phyloP scores from a whole-genome alignment of 805 yeast genomes.

The Candida mattraensis region DNA sequence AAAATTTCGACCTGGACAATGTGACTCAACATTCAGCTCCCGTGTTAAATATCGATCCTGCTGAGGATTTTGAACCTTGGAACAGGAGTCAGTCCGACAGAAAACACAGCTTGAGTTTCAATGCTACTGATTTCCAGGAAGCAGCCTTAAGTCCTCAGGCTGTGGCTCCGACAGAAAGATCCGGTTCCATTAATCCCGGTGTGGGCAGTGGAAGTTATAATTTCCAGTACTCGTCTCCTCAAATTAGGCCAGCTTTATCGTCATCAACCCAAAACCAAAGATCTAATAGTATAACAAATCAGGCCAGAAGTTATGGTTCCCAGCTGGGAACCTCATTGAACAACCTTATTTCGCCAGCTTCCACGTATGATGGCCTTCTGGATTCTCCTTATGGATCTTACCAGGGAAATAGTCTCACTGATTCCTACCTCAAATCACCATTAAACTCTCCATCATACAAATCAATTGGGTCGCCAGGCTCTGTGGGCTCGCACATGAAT shows the following conservation, averaged over 20 bases:
- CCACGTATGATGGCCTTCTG: conserved; percentile 34
- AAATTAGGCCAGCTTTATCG: conserved; percentile 23
- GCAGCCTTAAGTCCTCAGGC: conserved; percentile 18
- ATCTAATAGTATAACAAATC: conserved; percentile 25
- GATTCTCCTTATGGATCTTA: conserved; percentile 39
- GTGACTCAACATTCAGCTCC: conserved; percentile 8
- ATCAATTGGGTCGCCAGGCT: conserved; percentile 36
- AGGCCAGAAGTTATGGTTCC: conserved; percentile 29
- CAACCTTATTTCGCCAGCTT: conserved; percentile 35
- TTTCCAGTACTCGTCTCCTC: conserved; percentile 31
- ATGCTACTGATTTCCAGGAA: conserved; percentile 16
- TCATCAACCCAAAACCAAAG: conserved; percentile 19
- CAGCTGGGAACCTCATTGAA: conserved; percentile 34
- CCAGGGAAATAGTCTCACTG: conserved; percentile 30
- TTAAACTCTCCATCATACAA: conserved; percentile 36
- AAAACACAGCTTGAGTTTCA: conserved; percentile 8
- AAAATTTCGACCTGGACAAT: conserved; percentile 12
- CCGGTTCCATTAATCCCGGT: conserved; percentile 16
- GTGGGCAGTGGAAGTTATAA: conserved; percentile 11
- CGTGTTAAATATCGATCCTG: conserved; percentile 13
- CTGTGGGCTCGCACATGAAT: conserved; percentile 34
- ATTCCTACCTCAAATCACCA: conserved; percentile 34
- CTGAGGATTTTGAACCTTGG: conserved; percentile 12
- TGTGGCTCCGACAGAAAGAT: conserved; percentile 10
- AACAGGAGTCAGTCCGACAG: conserved; percentile 5